Evolutionary conservation across 495 filamentous ascomycete species (phyloP).

Genomic region (Aspergillus kassunensis): DNA sequence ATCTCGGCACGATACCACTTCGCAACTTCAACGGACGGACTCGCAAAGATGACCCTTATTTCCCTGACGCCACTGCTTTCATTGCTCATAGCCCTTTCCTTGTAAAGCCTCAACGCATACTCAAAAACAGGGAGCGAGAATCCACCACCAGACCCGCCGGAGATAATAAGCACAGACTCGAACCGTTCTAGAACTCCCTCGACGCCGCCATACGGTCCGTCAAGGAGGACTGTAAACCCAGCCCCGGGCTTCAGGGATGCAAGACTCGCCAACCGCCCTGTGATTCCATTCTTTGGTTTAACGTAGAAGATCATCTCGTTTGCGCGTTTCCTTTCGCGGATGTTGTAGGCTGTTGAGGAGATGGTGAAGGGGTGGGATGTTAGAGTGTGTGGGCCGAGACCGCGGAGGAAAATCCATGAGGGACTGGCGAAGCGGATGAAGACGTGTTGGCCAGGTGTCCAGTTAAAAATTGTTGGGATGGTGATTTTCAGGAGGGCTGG

Average conservation of each 20-base stretch:
- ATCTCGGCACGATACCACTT: slow-evolving; percentile 30
- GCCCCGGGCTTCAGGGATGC: slow-evolving; percentile 28
- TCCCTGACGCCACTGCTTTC: neutral
- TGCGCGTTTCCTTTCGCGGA: slow-evolving; percentile 15
- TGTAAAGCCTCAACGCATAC: neutral
- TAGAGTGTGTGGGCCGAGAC: slow-evolving; percentile 35
- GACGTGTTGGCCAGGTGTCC: slow-evolving; percentile 48
- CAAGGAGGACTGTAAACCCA: slow-evolving; percentile 35
- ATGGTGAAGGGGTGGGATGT: slow-evolving; percentile 53
- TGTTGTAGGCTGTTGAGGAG: slow-evolving; percentile 32
- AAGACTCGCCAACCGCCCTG: slow-evolving; percentile 32
- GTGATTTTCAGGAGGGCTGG: slow-evolving; percentile 39
- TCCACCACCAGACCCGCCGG: slow-evolving; percentile 54
- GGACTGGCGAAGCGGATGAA: slow-evolving; percentile 34
- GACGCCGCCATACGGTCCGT: slow-evolving; percentile 51
- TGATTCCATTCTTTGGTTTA: slow-evolving; percentile 39
- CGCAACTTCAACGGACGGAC: slow-evolving; percentile 20
- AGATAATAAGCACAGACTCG: slow-evolving; percentile 43
- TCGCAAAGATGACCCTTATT: slow-evolving; percentile 34
- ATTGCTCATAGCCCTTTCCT: neutral
- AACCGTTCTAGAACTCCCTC: slow-evolving; percentile 18
- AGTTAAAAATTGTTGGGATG: slow-evolving; percentile 42
- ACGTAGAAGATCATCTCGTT: slow-evolving; percentile 43
- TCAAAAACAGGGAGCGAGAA: slow-evolving; percentile 32
- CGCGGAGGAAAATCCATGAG: slow-evolving; percentile 25